Evolutionary conservation across 2,329 filamentous ascomycete species (phyloP), one percentile per base, ranked within the genome.

Genomic region (Stagonosporopsis cucurbitacearum): DNA sequence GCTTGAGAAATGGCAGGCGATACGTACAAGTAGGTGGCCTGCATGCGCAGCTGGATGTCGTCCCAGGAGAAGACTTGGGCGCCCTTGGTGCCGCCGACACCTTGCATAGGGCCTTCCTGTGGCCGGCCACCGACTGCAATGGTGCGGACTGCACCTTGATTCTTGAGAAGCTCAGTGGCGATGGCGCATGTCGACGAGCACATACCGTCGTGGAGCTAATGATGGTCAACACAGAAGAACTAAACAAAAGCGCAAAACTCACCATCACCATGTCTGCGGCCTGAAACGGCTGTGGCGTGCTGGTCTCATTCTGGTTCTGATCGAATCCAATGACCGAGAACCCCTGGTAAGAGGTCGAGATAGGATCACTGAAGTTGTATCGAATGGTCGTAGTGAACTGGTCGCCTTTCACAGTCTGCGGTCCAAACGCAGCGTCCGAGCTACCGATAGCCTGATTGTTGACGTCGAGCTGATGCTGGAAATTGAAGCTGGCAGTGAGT

Each of bases 171-270:
- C 55, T 80, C 78, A n/a, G 71, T 67, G 57, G 77, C 78, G 55
- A 80, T 77, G 36, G 77, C 75, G 66, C 79, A 81, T n/a, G 78
- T 80, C 0, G 72, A 77, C 1, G 77, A 76, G 63, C 79, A 81
- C 71, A 77, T 77, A 52, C 78, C 78, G 49, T 81, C 79, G 59
- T 74, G 70, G 3, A 79, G 60, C 58, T 69, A 17, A 0, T 4
- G 17, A 6, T 15, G 3, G 32, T 62, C 46, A 63, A 54, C 36
- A 32, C 8, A 15, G 13, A 19, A 9, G 4, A n/a, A 20, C 3
- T 36, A 9, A 11, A 6, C 13, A 15, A n/a, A 22, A 20, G 26
- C 15, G 13, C 12, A 17, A 23, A 7, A 47, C 62, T 47, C 47
- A 68, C 66, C 70, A 79, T 72, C 28, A 79, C 67, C 50, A 79